These are phyloP conservation scores for Volvox africanus DNA, from an alignment of 139 green algal genomes.

Conservation along the genomic window DNA sequence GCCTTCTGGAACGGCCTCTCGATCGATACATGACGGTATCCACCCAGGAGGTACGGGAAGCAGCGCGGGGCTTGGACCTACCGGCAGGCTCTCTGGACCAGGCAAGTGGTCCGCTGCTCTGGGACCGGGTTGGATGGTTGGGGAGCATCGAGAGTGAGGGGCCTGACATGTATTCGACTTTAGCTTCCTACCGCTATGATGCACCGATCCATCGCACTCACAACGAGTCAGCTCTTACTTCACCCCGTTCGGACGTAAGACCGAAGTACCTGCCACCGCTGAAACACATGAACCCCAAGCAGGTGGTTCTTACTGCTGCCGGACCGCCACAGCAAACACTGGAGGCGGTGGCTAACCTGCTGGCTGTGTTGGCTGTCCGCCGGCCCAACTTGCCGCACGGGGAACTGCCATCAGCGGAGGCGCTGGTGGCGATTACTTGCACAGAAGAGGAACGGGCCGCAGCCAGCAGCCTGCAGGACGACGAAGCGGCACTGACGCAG, in stretches of 20 bases:
- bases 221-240: no score
- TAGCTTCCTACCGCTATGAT: no score
- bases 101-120: not conserved
- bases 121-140: no score
- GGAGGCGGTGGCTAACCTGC: not conserved
- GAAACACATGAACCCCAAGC: no score
- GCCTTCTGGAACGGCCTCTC: not conserved
- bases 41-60: not conserved
- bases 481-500: conserved; percentile 38
- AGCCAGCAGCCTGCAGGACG: conserved; percentile 4
- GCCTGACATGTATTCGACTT: no score
- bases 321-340: not conserved
- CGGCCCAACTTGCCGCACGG: not conserved
- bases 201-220: no score
- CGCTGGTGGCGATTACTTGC: not conserved
- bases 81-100: not conserved
- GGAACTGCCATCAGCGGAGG: not conserved
- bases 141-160: no score
- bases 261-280: no score
- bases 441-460: not conserved
- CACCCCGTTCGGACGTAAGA: no score
- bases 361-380: not conserved
- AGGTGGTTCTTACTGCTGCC: not conserved
- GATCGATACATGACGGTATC: not conserved
- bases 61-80: not conserved